These are phyloP conservation scores for Musa troglodytarum DNA, from an alignment of 176 grass and related monocot species.

Conservation along the genomic window DNA sequence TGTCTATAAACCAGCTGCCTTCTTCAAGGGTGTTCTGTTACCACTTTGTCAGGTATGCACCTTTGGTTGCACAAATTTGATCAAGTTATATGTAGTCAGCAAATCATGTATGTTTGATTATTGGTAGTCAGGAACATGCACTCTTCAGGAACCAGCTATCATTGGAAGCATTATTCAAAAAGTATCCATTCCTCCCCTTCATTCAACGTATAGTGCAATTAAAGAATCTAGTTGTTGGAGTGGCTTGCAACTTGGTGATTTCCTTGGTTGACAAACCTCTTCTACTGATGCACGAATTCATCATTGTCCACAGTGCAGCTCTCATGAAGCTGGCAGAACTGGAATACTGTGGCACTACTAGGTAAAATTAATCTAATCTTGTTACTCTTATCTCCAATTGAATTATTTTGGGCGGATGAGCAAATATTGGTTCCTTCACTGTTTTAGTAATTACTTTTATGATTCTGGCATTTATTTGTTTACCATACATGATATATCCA, in stretches of 20 bases:
- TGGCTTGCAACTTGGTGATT: not conserved
- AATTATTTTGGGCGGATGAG: not conserved
- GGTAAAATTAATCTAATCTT: conserved; percentile 28
- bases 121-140: conserved; percentile 62
- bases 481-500: not conserved
- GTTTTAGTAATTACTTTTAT: not conserved
- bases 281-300: not conserved
- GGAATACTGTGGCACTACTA: conserved; percentile 92
- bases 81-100: no score
- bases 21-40: conserved; percentile 82
- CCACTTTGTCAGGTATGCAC: conserved; percentile 77
- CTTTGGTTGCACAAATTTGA: not conserved
- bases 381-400: not conserved
- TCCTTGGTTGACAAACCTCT: not conserved
- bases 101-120: not conserved
- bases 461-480: not conserved
- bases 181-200: conserved; percentile 75
- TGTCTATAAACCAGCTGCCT: conserved; percentile 72
- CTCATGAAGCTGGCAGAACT: conserved; percentile 86
- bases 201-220: conserved; percentile 52
- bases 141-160: conserved; percentile 83
- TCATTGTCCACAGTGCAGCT: conserved; percentile 48
- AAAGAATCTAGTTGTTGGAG: not conserved
- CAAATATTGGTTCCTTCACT: not conserved
- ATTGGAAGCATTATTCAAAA: conserved; percentile 88